Percentiles rank a stretch among this genome's conserved stretches.
Evolutionary conservation across 148 eudicot species (phyloP).

Genomic region (Nepenthes mirabilis): DNA sequence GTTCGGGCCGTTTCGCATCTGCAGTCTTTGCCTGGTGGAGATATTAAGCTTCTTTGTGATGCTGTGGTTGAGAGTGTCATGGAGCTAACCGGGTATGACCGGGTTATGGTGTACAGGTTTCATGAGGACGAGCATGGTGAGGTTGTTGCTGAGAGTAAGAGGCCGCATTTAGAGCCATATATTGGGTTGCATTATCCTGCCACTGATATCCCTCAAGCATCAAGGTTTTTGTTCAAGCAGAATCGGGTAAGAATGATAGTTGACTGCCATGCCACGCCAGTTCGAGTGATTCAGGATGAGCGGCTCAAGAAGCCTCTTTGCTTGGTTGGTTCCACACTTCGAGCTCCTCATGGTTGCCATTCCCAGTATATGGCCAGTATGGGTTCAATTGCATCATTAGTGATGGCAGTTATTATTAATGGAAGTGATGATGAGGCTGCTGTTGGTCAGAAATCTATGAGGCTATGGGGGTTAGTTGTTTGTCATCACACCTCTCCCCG

Average conservation of each 20-base stretch:
- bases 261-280: slow-evolving; percentile 63
- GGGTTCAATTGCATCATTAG: slow-evolving; percentile 86
- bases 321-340: slow-evolving; percentile 81
- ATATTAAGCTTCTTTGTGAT: slow-evolving; percentile 75
- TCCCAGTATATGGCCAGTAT: slow-evolving; percentile 94
- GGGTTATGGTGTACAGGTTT: slow-evolving; percentile 95
- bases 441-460: slow-evolving; percentile 42
- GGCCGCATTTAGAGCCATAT: slow-evolving; percentile 71
- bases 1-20: slow-evolving; percentile 70
- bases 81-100: slow-evolving; percentile 84
- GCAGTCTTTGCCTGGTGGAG: slow-evolving; percentile 88
- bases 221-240: slow-evolving; percentile 84
- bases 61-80: slow-evolving; percentile 71
- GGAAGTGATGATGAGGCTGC: slow-evolving; percentile 47
- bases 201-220: slow-evolving; percentile 94
- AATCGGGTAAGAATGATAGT: slow-evolving; percentile 92
- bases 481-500: slow-evolving; percentile 91
- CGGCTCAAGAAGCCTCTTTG: slow-evolving; percentile 58
- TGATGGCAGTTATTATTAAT: slow-evolving; percentile 82
- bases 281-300: slow-evolving; percentile 63
- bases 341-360: slow-evolving; percentile 96
- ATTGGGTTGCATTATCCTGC: slow-evolving; percentile 94
- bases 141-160: slow-evolving; percentile 74
- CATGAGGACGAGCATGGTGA: slow-evolving; percentile 99
- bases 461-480: slow-evolving; percentile 93